Evolutionary conservation across 345 rosid species (phyloP).

Genomic region (Salix exigua): DNA sequence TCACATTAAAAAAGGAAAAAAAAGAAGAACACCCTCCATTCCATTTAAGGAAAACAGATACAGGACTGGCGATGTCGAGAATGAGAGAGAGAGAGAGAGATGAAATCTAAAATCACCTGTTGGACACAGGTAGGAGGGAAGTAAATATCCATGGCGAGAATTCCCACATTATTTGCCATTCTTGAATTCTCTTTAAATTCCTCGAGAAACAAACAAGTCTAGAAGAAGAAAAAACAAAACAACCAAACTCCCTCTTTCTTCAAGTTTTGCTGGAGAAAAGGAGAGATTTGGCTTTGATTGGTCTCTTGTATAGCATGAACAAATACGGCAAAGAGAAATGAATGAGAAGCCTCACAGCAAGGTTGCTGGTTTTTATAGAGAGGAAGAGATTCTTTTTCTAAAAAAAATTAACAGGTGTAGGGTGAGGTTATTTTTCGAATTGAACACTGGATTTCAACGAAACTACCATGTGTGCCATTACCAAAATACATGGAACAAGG

Average conservation of each 20-base stretch:
- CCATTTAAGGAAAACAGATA: constrained; percentile 8
- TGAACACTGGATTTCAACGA: background rate
- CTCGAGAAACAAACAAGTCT: background rate
- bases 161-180: constrained; percentile 97
- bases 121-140: constrained; percentile 95
- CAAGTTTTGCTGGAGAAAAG: background rate
- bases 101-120: constrained; percentile 50
- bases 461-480: background rate
- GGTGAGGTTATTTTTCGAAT: background rate
- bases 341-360: background rate
- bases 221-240: background rate
- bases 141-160: constrained; percentile 90
- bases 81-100: background rate
- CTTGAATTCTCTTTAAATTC: background rate
- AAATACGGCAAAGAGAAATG: background rate
- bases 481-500: too few relatives aligned
- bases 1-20: background rate
- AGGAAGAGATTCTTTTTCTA: background rate
- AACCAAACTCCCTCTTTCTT: background rate
- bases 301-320: background rate
- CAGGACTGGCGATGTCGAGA: background rate
- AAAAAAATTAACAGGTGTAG: background rate
- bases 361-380: background rate
- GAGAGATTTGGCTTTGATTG: background rate
- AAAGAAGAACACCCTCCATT: background rate